A percentile compares a stretch with the other conserved stretches of the same genome.
Evolutionary conservation across 108 stramenopile species (phyloP).

Genomic region (Cyclotella sp.): DNA sequence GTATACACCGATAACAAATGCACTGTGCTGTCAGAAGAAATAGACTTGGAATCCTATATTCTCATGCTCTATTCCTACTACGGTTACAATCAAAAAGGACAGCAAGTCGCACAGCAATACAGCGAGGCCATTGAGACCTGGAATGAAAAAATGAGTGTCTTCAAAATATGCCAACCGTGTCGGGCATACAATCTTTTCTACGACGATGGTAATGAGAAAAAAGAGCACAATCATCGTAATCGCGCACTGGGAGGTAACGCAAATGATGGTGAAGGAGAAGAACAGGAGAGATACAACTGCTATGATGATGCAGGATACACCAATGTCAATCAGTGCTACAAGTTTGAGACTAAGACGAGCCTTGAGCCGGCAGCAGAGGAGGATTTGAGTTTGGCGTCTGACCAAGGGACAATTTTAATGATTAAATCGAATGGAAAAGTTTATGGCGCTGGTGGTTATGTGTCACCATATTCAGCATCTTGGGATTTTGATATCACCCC

Average conservation of each 20-base stretch:
- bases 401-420: slow-evolving; percentile 27
- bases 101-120: slow-evolving; percentile 7
- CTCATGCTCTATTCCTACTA: slow-evolving; percentile 18
- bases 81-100: slow-evolving; percentile 14
- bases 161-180: slow-evolving; percentile 48
- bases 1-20: slow-evolving; percentile 32
- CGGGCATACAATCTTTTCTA: slow-evolving; percentile 33
- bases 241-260: slow-evolving; percentile 22
- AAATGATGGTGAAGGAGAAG: slow-evolving; percentile 32
- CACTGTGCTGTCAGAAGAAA: slow-evolving; percentile 13
- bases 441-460: slow-evolving; percentile 32
- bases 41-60: slow-evolving; percentile 24
- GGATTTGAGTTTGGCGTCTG: slow-evolving; percentile 27
- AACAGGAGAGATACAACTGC: slow-evolving; percentile 34
- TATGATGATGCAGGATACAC: slow-evolving; percentile 49
- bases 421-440: slow-evolving; percentile 22
- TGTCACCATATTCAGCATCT: not conserved
- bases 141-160: slow-evolving; percentile 42
- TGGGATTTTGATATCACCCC: slow-evolving; percentile 1
- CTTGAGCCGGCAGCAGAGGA: slow-evolving; percentile 5
- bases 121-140: slow-evolving; percentile 20
- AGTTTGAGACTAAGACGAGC: slow-evolving; percentile 41
- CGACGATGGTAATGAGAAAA: not conserved
- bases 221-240: not conserved
- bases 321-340: slow-evolving; percentile 45